Evolutionary conservation across 176 grass and related monocot genomes (phyloP).

Genomic region (Musa acuminata): DNA sequence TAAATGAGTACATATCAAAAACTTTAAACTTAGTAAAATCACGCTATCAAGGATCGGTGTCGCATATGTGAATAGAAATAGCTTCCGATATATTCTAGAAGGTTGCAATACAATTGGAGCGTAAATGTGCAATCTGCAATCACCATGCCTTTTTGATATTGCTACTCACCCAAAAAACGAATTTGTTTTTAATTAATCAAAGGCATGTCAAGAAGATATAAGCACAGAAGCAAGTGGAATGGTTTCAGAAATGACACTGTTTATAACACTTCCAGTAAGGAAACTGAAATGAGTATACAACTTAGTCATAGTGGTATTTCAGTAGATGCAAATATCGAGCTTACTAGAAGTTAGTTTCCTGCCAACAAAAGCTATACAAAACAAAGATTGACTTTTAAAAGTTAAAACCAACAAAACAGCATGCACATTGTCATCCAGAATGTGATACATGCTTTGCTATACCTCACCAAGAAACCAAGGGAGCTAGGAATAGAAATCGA

Average conservation of each 20-base stretch:
- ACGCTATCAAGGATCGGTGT: not conserved
- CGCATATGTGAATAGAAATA: not conserved
- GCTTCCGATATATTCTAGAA: not conserved
- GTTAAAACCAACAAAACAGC: too few species aligned
- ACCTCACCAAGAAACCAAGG: not conserved
- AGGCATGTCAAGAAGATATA: not conserved
- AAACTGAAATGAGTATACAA: not conserved
- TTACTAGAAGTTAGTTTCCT: not conserved
- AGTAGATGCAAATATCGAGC: not conserved
- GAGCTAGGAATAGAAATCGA: not conserved
- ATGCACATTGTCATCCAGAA: too few species aligned
- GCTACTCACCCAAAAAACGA: too few species aligned
- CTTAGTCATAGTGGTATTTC: not conserved
- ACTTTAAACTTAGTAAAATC: not conserved
- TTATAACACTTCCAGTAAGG: not conserved
- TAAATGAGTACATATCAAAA: slow-evolving; percentile 9
- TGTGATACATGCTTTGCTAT: not conserved
- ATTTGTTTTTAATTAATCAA: too few species aligned
- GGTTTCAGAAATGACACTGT: too few species aligned
- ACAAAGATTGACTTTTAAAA: too few species aligned
- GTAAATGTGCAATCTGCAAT: not conserved
- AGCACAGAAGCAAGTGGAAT: not conserved
- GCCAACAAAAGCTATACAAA: not conserved
- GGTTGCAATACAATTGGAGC: not conserved
- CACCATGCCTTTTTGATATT: not conserved